Percentiles rank a stretch among this genome's conserved stretches.
These are phyloP conservation scores for Psilocybe cyanescens DNA, from an alignment of 768 basidiomycete species.

Conservation along the genomic window DNA sequence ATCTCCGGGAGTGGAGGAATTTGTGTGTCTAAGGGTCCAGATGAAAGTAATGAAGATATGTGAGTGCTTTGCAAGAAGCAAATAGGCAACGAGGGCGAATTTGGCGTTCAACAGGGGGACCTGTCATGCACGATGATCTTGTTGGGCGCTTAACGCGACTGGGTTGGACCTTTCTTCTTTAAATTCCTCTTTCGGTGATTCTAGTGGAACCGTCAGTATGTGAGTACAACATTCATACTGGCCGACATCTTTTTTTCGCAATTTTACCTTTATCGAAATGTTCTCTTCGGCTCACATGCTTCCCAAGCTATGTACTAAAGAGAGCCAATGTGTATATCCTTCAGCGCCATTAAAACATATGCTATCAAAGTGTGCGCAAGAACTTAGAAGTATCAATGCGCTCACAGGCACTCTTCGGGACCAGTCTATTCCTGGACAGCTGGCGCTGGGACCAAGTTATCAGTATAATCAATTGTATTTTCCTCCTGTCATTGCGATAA, in stretches of 20 bases:
- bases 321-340: slow-evolving; percentile 34
- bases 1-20: too few species aligned
- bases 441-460: slow-evolving; percentile 11
- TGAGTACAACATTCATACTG: neutral
- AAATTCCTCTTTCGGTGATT: neutral
- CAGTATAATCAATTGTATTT: slow-evolving; percentile 19
- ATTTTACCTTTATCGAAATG: too few species aligned
- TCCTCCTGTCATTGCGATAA: too few species aligned
- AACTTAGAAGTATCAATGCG: slow-evolving; percentile 25
- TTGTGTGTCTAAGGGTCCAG: too few species aligned
- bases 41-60: neutral
- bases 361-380: slow-evolving; percentile 33
- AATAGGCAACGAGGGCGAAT: neutral
- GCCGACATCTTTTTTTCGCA: neutral
- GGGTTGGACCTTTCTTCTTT: neutral
- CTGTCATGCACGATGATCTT: neutral
- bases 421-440: slow-evolving; percentile 17
- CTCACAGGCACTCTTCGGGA: slow-evolving; percentile 25
- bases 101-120: neutral
- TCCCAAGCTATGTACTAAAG: slow-evolving; percentile 29
- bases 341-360: slow-evolving; percentile 1
- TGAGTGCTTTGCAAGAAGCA: too few species aligned
- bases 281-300: neutral
- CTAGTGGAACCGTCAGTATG: neutral
- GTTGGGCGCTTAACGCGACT: neutral